Conservation (phyloP, 1,284 basidiomycete species). For the Cronartium quercuum region DNA sequence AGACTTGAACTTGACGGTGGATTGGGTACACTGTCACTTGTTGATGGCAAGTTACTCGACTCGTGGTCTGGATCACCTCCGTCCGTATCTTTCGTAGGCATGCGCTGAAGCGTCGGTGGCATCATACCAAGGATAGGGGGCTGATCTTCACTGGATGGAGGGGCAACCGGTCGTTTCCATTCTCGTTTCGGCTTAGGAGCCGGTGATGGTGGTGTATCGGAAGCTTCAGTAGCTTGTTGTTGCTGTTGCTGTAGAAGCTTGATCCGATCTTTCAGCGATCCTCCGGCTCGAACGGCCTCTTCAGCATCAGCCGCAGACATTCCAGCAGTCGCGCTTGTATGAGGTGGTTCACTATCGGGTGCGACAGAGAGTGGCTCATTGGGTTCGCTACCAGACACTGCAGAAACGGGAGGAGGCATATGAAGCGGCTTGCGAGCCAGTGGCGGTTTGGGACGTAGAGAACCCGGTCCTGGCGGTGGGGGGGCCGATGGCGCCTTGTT, state of each 20-base stretch:
- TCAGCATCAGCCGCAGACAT: slow-evolving; percentile 39
- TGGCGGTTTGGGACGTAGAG: slow-evolving; percentile 25
- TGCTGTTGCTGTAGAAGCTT: slow-evolving; percentile 33
- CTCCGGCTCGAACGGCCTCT: slow-evolving; percentile 35
- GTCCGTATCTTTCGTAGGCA: background rate
- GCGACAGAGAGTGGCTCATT: background rate
- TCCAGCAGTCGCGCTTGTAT: slow-evolving; percentile 7
- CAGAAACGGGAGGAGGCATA: slow-evolving; percentile 29
- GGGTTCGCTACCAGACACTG: slow-evolving; percentile 1
- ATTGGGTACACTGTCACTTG: background rate
- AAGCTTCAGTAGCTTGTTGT: slow-evolving; percentile 15
- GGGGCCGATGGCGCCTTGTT: slow-evolving; percentile 19
- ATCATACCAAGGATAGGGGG: slow-evolving; percentile 2
- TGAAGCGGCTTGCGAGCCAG: slow-evolving; percentile 27
- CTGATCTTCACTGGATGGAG: slow-evolving; percentile 7
- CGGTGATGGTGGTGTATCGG: slow-evolving; percentile 2
- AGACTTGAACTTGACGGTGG: background rate
- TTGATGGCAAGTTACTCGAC: background rate
- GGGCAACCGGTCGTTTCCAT: slow-evolving; percentile 30
- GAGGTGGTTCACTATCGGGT: background rate
- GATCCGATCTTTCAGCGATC: slow-evolving; percentile 38
- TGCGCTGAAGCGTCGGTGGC: background rate
- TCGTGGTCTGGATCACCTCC: slow-evolving; percentile 4
- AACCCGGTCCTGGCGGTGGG: background rate
- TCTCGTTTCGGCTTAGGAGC: slow-evolving; percentile 36